Evolutionary conservation across 2,329 filamentous ascomycete species (phyloP).

Genomic region (Phyllosticta citribraziliensis): DNA sequence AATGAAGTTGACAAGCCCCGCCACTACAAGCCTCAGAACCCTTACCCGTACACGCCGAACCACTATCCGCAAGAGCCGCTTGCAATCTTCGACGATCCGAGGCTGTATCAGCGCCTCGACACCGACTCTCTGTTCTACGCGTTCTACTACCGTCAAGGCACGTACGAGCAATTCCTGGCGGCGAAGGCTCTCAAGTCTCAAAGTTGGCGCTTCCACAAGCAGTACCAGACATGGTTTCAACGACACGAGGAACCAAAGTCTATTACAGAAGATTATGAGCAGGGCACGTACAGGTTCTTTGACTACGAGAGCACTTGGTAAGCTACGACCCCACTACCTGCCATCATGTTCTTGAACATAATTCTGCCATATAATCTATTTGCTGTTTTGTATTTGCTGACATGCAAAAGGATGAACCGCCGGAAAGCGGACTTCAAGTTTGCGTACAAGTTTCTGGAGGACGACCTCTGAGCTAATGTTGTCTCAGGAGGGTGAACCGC

Average conservation of each 20-base stretch:
- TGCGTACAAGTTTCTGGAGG: slow-evolving; percentile 93
- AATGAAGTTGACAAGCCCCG: slow-evolving; percentile 72
- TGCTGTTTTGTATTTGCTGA: slow-evolving; percentile 15
- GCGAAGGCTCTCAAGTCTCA: slow-evolving; percentile 97
- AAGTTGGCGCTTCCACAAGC: slow-evolving; percentile 98
- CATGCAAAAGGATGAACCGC: slow-evolving; percentile 80
- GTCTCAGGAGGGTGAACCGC: slow-evolving; percentile 76
- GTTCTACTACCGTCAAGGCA: slow-evolving; percentile 97
- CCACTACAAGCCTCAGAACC: slow-evolving; percentile 74
- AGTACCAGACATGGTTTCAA: slow-evolving; percentile 98
- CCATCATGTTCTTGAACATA: slow-evolving; percentile 10
- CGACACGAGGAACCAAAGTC: slow-evolving; percentile 96
- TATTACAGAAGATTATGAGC: slow-evolving; percentile 97
- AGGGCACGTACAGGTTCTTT: slow-evolving; percentile 98
- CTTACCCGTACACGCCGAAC: slow-evolving; percentile 61
- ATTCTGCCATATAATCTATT: neutral
- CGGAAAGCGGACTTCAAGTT: slow-evolving; percentile 98
- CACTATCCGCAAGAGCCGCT: slow-evolving; percentile 93
- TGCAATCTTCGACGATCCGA: slow-evolving; percentile 80
- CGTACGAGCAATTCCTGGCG: slow-evolving; percentile 88
- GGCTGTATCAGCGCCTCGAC: slow-evolving; percentile 80
- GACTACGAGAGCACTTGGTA: slow-evolving; percentile 99
- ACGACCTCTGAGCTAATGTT: slow-evolving; percentile 55
- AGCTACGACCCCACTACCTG: slow-evolving; percentile 26
- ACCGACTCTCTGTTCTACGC: slow-evolving; percentile 96